Conservation (phyloP, 2,329 filamentous ascomycete species). For the Neopestalotiopsis clavispora region DNA sequence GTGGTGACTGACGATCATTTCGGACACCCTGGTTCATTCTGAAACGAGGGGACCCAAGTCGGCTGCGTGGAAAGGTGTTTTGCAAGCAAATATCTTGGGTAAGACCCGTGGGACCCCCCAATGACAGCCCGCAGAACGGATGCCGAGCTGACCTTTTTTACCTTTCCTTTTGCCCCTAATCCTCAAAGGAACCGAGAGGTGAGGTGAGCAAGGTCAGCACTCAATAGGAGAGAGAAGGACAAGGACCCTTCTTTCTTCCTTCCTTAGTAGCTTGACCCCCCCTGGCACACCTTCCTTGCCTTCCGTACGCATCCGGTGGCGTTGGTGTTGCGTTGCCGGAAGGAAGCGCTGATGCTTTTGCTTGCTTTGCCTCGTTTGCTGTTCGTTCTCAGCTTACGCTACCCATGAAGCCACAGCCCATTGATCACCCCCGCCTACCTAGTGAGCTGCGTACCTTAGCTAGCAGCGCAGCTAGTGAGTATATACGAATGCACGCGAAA, state of each 20-base stretch:
- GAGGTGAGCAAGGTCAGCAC: background rate
- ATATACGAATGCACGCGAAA: no score
- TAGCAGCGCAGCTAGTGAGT: no score
- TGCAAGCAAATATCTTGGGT: background rate
- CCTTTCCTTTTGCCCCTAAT: background rate
- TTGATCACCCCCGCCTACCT: no score
- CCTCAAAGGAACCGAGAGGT: background rate
- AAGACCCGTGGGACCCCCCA: background rate
- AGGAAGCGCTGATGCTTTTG: no score
- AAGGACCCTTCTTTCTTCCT: background rate
- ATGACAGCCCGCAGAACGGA: constrained; percentile 3
- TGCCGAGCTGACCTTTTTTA: background rate
- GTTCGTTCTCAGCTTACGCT: background rate
- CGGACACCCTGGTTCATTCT: constrained; percentile 8
- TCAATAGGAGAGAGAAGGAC: background rate
- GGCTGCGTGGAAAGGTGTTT: background rate
- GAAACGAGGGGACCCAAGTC: constrained; percentile 6
- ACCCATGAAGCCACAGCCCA: background rate
- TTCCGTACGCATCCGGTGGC: background rate
- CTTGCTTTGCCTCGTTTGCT: background rate
- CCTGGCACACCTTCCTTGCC: background rate
- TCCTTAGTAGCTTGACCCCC: background rate
- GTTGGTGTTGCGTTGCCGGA: background rate
- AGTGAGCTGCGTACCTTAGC: no score
- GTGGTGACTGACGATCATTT: background rate